A percentile compares a stretch with the other conserved stretches of the same genome.
Conservation (phyloP, 2,329 filamentous ascomycete genomes). For the Pseudocercospora crystallina region DNA sequence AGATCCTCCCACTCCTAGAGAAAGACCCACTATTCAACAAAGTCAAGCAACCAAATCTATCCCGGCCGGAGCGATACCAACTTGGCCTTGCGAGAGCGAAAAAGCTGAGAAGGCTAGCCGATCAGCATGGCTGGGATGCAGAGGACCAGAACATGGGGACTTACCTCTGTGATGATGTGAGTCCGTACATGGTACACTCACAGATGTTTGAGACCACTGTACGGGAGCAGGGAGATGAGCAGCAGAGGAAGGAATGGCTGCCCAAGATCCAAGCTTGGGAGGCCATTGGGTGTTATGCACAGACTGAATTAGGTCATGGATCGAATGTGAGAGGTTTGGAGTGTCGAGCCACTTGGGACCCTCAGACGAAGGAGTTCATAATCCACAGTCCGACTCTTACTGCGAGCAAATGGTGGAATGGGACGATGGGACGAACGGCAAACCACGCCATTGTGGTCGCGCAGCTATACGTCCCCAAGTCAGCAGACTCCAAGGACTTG, state of each 20-base stretch:
- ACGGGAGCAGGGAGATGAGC: slow-evolving; percentile 50
- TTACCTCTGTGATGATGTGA: slow-evolving; percentile 56
- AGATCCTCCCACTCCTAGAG: slow-evolving; percentile 46
- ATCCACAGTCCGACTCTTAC: slow-evolving; percentile 54
- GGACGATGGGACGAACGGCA: slow-evolving; percentile 53
- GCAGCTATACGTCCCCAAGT: slow-evolving; percentile 48
- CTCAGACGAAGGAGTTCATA: slow-evolving; percentile 46
- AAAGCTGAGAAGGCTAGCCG: slow-evolving; percentile 47
- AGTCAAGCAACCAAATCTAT: slow-evolving; percentile 51
- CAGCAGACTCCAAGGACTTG: slow-evolving; percentile 32
- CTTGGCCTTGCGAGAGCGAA: slow-evolving; percentile 55
- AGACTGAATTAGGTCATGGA: slow-evolving; percentile 53
- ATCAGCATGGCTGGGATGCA: slow-evolving; percentile 49
- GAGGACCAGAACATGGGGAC: slow-evolving; percentile 54
- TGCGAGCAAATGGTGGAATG: slow-evolving; percentile 58
- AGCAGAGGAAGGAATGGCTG: slow-evolving; percentile 51
- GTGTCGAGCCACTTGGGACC: slow-evolving; percentile 50
- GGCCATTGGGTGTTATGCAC: slow-evolving; percentile 54
- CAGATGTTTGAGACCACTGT: slow-evolving; percentile 55
- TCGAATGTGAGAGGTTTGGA: slow-evolving; percentile 55
- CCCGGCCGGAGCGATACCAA: slow-evolving; percentile 53
- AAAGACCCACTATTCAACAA: slow-evolving; percentile 53
- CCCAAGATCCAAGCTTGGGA: slow-evolving; percentile 51
- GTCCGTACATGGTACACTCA: slow-evolving; percentile 53
- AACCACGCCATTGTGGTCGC: slow-evolving; percentile 57